phyloP scores from a whole-genome alignment of 208 protist species.

The Wallacemonas rigidus region DNA sequence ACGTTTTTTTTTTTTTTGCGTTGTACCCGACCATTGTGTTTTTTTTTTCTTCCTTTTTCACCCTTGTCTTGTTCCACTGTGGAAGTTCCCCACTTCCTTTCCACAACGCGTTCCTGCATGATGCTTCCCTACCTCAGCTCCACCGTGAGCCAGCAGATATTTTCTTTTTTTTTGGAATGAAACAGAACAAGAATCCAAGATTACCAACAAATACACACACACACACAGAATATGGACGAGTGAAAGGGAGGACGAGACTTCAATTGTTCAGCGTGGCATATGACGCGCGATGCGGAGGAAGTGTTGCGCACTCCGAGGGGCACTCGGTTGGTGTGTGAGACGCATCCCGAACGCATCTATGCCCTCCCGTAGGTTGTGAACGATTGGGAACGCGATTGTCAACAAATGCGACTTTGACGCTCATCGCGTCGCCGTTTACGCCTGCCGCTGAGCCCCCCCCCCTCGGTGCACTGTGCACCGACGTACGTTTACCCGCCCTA shows the following conservation, averaged over 20 bases:
- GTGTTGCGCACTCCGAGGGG: too few relatives aligned
- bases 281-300: too few relatives aligned
- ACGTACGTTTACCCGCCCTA: too few relatives aligned
- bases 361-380: too few relatives aligned
- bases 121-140: background rate
- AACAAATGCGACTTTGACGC: too few relatives aligned
- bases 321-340: too few relatives aligned
- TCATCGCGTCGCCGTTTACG: too few relatives aligned
- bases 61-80: background rate
- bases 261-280: too few relatives aligned
- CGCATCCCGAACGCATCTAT: too few relatives aligned
- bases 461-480: too few relatives aligned
- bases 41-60: slow-evolving; percentile 9
- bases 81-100: background rate
- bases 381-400: too few relatives aligned
- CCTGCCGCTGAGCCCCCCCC: too few relatives aligned
- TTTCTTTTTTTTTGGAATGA: background rate
- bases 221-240: background rate
- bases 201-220: slow-evolving; percentile 1
- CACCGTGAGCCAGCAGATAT: background rate
- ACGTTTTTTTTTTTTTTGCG: slow-evolving; percentile 3
- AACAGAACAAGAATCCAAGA: background rate
- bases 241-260: background rate
- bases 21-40: slow-evolving; percentile 11
- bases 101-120: background rate